Percentiles rank a stretch among this genome's conserved stretches.
These are phyloP conservation scores for Lipomyces kockii DNA, from an alignment of 805 yeast species.

Conservation along the genomic window DNA sequence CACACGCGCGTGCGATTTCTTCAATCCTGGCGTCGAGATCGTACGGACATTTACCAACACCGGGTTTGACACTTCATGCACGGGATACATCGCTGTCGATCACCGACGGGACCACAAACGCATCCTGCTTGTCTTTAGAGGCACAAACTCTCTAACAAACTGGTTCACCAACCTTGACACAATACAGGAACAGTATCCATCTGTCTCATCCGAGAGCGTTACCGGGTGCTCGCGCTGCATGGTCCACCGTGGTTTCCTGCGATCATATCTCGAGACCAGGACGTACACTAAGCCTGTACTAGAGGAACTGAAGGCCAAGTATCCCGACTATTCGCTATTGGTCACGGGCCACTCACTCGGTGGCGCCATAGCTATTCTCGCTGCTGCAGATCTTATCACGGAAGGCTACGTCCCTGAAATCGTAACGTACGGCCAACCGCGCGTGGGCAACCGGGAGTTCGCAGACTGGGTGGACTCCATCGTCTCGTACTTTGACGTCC, in stretches of 20 bases:
- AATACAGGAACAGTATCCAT: constrained; percentile 32
- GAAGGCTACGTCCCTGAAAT: constrained; percentile 61
- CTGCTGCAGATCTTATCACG: constrained; percentile 63
- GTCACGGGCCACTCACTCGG: constrained; percentile 79
- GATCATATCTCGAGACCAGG: constrained; percentile 51
- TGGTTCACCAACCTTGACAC: constrained; percentile 62
- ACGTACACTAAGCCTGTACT: constrained; percentile 41
- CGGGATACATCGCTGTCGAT: constrained; percentile 49
- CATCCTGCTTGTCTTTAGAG: constrained; percentile 58
- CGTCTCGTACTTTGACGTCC: constrained; percentile 8
- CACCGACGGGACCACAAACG: constrained; percentile 40
- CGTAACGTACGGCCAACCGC: constrained; percentile 67
- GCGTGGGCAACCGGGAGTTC: constrained; percentile 60
- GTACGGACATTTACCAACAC: constrained; percentile 33
- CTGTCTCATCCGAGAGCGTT: not conserved
- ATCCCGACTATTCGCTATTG: constrained; percentile 56
- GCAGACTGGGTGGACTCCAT: constrained; percentile 56
- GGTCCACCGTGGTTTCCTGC: constrained; percentile 69
- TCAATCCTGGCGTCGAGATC: constrained; percentile 29
- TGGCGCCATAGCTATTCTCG: constrained; percentile 67
- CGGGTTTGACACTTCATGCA: constrained; percentile 28
- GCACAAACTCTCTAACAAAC: constrained; percentile 64
- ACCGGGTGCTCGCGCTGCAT: constrained; percentile 55
- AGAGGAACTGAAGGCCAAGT: constrained; percentile 41
- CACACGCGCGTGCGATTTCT: constrained; percentile 36